These are phyloP conservation scores for Canavalia gladiata DNA, from an alignment of 306 rosid species.

Conservation along the genomic window DNA sequence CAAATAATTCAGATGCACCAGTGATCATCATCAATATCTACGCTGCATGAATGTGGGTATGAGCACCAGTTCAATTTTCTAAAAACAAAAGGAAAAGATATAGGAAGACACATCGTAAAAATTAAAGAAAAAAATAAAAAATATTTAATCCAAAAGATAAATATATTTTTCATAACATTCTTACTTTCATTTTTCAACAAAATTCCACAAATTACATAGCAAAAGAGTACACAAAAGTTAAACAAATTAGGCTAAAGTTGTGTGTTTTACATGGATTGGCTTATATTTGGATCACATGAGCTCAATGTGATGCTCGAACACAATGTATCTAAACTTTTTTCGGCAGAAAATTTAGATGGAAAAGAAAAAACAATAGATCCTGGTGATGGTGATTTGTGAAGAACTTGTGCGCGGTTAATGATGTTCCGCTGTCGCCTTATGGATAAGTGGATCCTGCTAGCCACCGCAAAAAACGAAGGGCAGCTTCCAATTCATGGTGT, in stretches of 20 bases:
- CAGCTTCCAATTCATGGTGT: too few species aligned
- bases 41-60: not conserved
- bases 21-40: not conserved
- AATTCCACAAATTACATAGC: conserved; percentile 20
- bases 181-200: not conserved
- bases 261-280: not conserved
- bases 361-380: not conserved
- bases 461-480: too few species aligned
- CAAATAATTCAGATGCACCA: too few species aligned
- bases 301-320: conserved; percentile 9
- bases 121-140: not conserved
- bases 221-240: not conserved
- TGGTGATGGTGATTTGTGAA: too few species aligned
- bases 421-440: too few species aligned
- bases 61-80: not conserved
- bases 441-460: too few species aligned
- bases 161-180: conserved; percentile 31
- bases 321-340: not conserved
- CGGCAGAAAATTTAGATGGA: not conserved
- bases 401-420: too few species aligned
- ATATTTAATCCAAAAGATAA: conserved; percentile 25
- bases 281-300: not conserved
- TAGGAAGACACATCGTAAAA: not conserved
- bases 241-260: conserved; percentile 3
- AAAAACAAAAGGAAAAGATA: not conserved